Evolutionary conservation across 1,139 yeast species (phyloP).

Genomic region (Pichia sp.): DNA sequence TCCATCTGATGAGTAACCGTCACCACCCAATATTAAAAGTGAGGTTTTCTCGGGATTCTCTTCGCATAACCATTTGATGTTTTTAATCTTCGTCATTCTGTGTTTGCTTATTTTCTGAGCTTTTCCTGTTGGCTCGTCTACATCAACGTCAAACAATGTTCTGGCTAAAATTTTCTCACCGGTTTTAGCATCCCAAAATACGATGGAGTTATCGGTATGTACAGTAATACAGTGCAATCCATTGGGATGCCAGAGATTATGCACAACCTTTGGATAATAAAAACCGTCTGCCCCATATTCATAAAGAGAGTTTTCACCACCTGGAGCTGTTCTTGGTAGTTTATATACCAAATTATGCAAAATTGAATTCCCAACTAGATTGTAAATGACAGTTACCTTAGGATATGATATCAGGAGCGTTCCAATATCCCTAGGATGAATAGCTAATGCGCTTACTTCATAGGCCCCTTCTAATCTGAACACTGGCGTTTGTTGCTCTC

Average conservation of each 20-base stretch:
- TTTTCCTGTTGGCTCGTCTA: conserved; percentile 46
- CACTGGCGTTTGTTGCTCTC: conserved; percentile 61
- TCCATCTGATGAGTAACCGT: conserved; percentile 40
- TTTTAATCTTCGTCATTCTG: conserved; percentile 41
- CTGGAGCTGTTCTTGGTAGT: conserved; percentile 58
- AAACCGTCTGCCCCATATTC: conserved; percentile 25
- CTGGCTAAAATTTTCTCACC: conserved; percentile 75
- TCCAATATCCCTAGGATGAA: conserved; percentile 92
- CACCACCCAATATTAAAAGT: conserved; percentile 69
- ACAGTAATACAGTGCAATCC: conserved; percentile 79
- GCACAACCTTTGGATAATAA: conserved; percentile 47
- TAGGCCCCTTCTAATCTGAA: conserved; percentile 49
- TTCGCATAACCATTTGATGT: conserved; percentile 68
- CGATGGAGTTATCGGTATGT: conserved; percentile 78
- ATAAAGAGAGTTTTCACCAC: conserved; percentile 54
- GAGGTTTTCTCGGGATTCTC: conserved; percentile 77
- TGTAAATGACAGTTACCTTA: conserved; percentile 65
- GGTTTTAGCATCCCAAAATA: conserved; percentile 85
- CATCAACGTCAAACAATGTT: conserved; percentile 58
- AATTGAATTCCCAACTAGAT: conserved; percentile 57
- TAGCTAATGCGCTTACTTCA: conserved; percentile 60
- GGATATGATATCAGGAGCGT: conserved; percentile 68
- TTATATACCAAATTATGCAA: conserved; percentile 55
- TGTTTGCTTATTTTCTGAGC: conserved; percentile 21
- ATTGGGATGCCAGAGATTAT: conserved; percentile 86